Evolutionary conservation across 768 basidiomycete genomes (phyloP), one percentile per base, ranked within the genome.

Genomic region (Calocera viscosa): DNA sequence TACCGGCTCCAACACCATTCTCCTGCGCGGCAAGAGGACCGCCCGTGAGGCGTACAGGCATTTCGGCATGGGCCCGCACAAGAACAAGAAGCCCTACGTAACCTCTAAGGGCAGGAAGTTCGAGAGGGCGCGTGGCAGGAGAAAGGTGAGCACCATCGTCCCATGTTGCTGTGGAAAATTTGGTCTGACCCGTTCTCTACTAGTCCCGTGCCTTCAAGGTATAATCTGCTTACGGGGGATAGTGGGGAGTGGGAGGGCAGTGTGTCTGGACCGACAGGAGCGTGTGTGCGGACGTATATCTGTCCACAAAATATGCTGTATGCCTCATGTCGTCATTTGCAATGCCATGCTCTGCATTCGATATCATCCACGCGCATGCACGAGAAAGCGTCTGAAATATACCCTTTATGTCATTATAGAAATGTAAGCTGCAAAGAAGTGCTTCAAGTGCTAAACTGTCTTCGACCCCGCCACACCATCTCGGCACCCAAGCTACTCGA

Each of bases 21-120:
- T 98, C 73, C 81, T 99, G 72, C 83, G 95, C 70, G 96, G 95
- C 72, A 88, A 90, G 80, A 88, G 87, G 85, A 96, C 87, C 78
- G 82, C 90, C 67, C 86, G 96, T 70, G 96, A 98, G 79, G 90
- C 94, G 64, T 86, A 90, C 82, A 94, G 91, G 79, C 95, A 98
- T 85, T 97, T 97, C 77, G 95, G 95, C 79, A 91, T 91, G 90
- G 91, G 89, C 71, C 94, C 94, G 67, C 91, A 94, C 87, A 92
- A 97, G 81, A 82, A 96, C 88, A 97, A 95, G 84, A 96, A 94
- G 82, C 96, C 96, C 63, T 90, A 93, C 82, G 90, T 94, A 60
- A 82, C 81, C 74, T 94, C 92, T 76, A 96, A 95, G 82, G 95
- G 96, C 70, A 90, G 94, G 85, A 97, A 96, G 80, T 95, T 96